Conservation (phyloP, 2,329 filamentous ascomycete species). For the Pezicula carpinea region DNA sequence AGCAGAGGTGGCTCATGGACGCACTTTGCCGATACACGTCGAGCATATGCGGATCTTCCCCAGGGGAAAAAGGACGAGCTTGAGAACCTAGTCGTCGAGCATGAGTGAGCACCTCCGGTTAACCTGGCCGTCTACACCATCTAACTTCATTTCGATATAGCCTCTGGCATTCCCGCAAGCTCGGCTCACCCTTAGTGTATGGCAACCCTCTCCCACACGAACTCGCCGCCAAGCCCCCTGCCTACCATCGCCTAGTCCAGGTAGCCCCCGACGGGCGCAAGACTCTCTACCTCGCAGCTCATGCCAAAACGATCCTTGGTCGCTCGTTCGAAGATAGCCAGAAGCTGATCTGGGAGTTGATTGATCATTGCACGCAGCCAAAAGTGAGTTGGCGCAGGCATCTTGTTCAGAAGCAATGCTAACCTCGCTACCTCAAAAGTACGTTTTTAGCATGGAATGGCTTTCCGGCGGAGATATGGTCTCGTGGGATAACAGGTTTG, state of each 20-base stretch:
- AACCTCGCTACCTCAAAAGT: conserved; percentile 11
- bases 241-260: conserved; percentile 22
- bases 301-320: conserved; percentile 22
- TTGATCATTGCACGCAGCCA: conserved; percentile 20
- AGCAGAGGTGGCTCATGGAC: conserved; percentile 41
- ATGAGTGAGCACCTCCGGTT: neutral
- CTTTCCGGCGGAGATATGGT: conserved; percentile 22
- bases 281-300: conserved; percentile 23
- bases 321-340: conserved; percentile 20
- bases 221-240: conserved; percentile 20
- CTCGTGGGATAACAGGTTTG: conserved; percentile 29
- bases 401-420: neutral
- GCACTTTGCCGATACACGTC: conserved; percentile 46
- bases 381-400: neutral
- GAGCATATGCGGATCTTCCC: conserved; percentile 42
- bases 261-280: conserved; percentile 20
- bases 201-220: conserved; percentile 26
- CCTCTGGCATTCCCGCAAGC: conserved; percentile 46
- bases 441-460: conserved; percentile 26
- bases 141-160: conserved; percentile 25
- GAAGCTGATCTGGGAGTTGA: conserved; percentile 24
- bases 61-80: conserved; percentile 24
- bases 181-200: conserved; percentile 43
- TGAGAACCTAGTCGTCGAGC: conserved; percentile 39
- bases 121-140: neutral